These are phyloP conservation scores for Colletotrichum karsti DNA, from an alignment of 2,329 filamentous ascomycete genomes.

Conservation along the genomic window DNA sequence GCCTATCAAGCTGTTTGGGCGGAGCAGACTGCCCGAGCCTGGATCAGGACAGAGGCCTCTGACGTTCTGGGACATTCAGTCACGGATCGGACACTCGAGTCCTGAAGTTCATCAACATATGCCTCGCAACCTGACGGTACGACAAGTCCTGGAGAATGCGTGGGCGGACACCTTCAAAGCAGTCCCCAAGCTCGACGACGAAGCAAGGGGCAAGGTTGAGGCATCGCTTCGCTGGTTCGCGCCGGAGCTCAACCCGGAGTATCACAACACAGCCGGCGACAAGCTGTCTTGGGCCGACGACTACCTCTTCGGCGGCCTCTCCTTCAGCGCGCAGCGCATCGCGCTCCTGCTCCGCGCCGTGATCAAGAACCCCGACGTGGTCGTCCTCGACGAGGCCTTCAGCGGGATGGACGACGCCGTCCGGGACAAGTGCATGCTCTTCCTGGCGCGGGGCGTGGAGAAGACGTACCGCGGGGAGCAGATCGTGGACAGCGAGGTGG, in stretches of 20 bases:
- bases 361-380: slow-evolving; percentile 81
- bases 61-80: slow-evolving; percentile 92
- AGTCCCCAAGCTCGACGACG: slow-evolving; percentile 69
- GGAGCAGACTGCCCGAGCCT: slow-evolving; percentile 78
- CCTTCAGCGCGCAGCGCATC: slow-evolving; percentile 85
- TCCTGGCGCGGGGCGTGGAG: slow-evolving; percentile 73
- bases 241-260: slow-evolving; percentile 73
- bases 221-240: slow-evolving; percentile 81
- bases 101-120: slow-evolving; percentile 96
- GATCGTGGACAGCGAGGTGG: slow-evolving; percentile 57
- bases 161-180: slow-evolving; percentile 89
- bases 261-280: slow-evolving; percentile 36
- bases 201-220: slow-evolving; percentile 69
- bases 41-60: slow-evolving; percentile 74
- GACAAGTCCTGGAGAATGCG: slow-evolving; percentile 81
- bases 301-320: slow-evolving; percentile 75
- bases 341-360: slow-evolving; percentile 84
- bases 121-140: slow-evolving; percentile 77
- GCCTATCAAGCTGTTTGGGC: slow-evolving; percentile 87
- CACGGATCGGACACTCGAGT: slow-evolving; percentile 89
- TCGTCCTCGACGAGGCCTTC: slow-evolving; percentile 89
- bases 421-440: slow-evolving; percentile 86
- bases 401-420: slow-evolving; percentile 84
- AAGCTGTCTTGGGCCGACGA: slow-evolving; percentile 71
- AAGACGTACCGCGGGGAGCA: slow-evolving; percentile 49